Evolutionary conservation across 164 flowering plant species (phyloP).

Genomic region (Akebia trifoliata): DNA sequence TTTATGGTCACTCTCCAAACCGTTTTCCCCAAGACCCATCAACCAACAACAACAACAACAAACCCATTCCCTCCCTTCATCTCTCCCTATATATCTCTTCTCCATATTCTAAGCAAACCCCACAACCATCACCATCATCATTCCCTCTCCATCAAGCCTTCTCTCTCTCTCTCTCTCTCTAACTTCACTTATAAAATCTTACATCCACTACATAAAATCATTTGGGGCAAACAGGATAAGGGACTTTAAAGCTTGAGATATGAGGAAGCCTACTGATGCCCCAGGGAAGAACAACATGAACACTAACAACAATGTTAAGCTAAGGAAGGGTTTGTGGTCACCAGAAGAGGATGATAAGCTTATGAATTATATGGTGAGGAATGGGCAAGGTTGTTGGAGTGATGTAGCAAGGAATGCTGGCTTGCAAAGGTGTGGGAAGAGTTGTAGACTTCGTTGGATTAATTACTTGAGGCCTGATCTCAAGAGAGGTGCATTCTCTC

Average conservation of each 20-base stretch:
- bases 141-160: slow-evolving; percentile 46
- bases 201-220: slow-evolving; percentile 5
- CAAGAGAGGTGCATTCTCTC: slow-evolving; percentile 64
- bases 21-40: slow-evolving; percentile 71
- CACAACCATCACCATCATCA: slow-evolving; percentile 41
- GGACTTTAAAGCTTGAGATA: slow-evolving; percentile 3
- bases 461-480: slow-evolving; percentile 70
- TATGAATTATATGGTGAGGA: slow-evolving; percentile 54
- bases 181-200: slow-evolving; percentile 10
- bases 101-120: slow-evolving; percentile 51
- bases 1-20: slow-evolving; percentile 69
- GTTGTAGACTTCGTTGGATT: slow-evolving; percentile 84
- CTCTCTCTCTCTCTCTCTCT: slow-evolving; percentile 11
- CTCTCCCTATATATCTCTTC: slow-evolving; percentile 27
- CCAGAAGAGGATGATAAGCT: slow-evolving; percentile 78
- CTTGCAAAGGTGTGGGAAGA: slow-evolving; percentile 65
- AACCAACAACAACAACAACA: slow-evolving; percentile 33
- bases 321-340: slow-evolving; percentile 70
- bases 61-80: slow-evolving; percentile 22
- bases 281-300: slow-evolving; percentile 20
- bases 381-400: slow-evolving; percentile 80
- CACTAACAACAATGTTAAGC: slow-evolving; percentile 20
- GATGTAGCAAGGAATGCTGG: slow-evolving; percentile 74
- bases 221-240: background rate
- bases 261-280: slow-evolving; percentile 48